Conservation (phyloP, 768 basidiomycete genomes). For the Boletellus sp. region DNA sequence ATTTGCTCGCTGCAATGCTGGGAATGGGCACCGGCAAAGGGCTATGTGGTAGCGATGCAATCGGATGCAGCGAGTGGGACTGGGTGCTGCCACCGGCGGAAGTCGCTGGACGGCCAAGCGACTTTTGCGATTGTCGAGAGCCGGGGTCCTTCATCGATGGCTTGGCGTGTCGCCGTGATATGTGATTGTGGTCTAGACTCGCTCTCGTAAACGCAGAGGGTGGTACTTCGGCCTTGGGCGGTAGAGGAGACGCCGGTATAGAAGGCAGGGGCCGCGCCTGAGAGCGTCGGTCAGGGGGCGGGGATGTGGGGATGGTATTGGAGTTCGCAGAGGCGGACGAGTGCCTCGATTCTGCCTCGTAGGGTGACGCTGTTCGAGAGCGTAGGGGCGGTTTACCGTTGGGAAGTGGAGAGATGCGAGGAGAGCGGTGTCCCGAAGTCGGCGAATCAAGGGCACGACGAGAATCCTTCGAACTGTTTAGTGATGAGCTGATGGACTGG, state of each 20-base stretch:
- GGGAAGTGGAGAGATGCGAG: constrained; percentile 9
- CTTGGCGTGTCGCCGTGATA: constrained; percentile 9
- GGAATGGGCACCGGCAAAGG: constrained; percentile 1
- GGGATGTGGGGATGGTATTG: constrained; percentile 7
- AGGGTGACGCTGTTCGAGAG: constrained; percentile 1
- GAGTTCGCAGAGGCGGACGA: constrained; percentile 19
- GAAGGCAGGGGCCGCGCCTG: constrained; percentile 19
- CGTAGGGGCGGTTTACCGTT: constrained; percentile 10
- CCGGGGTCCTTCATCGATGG: constrained; percentile 3
- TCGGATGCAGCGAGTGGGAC: constrained; percentile 3
- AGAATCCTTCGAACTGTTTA: constrained; percentile 26
- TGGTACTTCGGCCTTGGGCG: constrained; percentile 12
- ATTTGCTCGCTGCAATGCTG: neutral
- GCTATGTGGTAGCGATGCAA: neutral
- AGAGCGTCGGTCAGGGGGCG: constrained; percentile 8
- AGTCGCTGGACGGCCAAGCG: constrained; percentile 37
- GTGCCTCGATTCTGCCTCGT: constrained; percentile 21
- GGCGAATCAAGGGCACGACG: constrained; percentile 21
- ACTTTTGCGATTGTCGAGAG: constrained; percentile 8
- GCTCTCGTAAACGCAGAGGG: constrained; percentile 18
- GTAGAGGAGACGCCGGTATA: constrained; percentile 32
- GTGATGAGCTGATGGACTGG: constrained; percentile 21
- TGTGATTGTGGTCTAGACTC: constrained; percentile 16
- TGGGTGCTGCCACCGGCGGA: constrained; percentile 30
- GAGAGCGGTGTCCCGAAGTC: constrained; percentile 3